Evolutionary conservation across 108 stramenopile genomes (phyloP), one percentile per base, ranked within the genome.

Genomic region (Parmales sp.): DNA sequence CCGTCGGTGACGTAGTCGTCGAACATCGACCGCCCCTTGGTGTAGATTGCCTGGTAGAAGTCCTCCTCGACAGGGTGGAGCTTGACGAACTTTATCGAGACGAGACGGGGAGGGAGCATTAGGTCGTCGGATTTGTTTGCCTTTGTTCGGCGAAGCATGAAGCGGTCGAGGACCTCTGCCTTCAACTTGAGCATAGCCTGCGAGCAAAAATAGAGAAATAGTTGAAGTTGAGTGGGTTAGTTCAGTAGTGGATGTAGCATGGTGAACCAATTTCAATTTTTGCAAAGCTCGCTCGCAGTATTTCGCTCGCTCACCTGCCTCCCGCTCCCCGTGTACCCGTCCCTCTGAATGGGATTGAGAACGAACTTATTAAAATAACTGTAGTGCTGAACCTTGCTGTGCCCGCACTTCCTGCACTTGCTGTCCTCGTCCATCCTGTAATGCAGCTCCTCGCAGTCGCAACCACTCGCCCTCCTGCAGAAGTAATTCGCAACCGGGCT

Each of bases 31-130:
- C 90, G 86, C 2, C 93, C 90, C 65, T 96, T 90, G 26, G 91
- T 98, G 85, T 98, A 99, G 39, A 99, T 78, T 0, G 93, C 86
- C 69, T 91, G 81, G 80, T 99, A 99, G 68, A 99, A 99, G 78
- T 99, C 98, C 72, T 95, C 88, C 72, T 98, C 97, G 9, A 85
- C 71, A 1, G 89, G 88, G 64, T 92, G 86, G 4, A 98, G 79
- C 38, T 90, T 76, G 38, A 95, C 79, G n/a, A 83, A 68, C 68
- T 84, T 77, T 37, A 89, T 90, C 18, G 85, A 75, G 0, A 99
- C 91, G 36, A 86, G 50, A 28, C 79, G 78, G 5, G 90, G 92
- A 16, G 98, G 98, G 22, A 99, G 79, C 46, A 92, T 86, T 81
- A 99, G 86, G 79, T 99, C 98, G 66, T 82, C 90, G 1, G 95